Base-by-base conservation (phyloP, 2,329 filamentous ascomycete genomes). In the Ascochyta fabae region DNA sequence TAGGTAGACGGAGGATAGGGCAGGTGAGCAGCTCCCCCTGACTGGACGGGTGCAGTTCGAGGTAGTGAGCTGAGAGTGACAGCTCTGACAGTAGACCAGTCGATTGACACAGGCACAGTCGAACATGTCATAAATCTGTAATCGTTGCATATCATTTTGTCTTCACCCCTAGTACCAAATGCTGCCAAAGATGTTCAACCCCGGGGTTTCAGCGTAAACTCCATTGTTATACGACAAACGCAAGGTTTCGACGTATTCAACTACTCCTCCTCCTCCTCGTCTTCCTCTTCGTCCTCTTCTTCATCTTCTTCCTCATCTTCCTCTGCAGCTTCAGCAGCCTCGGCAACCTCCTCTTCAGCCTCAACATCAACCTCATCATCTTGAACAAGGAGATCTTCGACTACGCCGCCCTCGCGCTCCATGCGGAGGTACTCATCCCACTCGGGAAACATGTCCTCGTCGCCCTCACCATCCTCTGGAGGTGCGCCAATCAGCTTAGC, bases 361-460 rank as follows among this genome's bases (percentile, higher is more conserved):
- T 65, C 72, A 16, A 66, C 73, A 34, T 67, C 72, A 6, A 60
- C 72, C 22, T 69, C 73, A 7, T 67, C 69, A 16, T 69, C 73
- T 27, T 64, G 71, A 9, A 70, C 56, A 33, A 68, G 48, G 53
- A 69, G 59, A 50, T 74, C 74, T 38, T 76, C 76, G 31, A 77
- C 77, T 46, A 78, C 74, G 3, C 81, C 82, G 3, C 90, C 89
- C 66, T 92, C 88, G 56, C 83, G 85, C 80, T 98, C 95, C 59
- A 96, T 74, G 70, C 84, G 83, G 66, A 98, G 73, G 81, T 91
- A 97, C 76, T 95, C 89, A 4, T 96, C 90, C 95, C 95, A 99
- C 70, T 97, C 92, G 0, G 94, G 94, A 79, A 99, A 99, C 65
- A 99, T 83, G 3, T 96, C 93, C 36, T 89, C 89, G 58, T 86